phyloP scores from a whole-genome alignment of 139 green algal species.

The Gonium pectorale region DNA sequence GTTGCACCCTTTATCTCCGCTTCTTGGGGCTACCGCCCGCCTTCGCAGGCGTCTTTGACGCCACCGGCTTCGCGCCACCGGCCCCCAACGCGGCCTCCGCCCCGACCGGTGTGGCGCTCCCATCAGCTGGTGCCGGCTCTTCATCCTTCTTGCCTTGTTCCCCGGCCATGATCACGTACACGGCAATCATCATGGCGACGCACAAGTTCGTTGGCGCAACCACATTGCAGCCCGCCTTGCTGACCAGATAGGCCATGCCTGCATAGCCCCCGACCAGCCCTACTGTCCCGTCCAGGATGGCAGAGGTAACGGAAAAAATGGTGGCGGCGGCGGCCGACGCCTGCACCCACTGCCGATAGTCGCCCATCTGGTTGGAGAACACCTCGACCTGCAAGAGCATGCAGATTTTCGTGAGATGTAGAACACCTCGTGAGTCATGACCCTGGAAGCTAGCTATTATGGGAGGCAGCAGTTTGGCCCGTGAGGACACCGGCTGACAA shows the following conservation, averaged over 20 bases:
- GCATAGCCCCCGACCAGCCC: not conserved
- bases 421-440: no score
- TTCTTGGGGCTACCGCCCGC: no score
- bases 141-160: not conserved
- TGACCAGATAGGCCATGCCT: not conserved
- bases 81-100: no score
- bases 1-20: no score
- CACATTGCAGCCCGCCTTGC: not conserved
- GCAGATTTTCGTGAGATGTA: not conserved
- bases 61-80: no score
- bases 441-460: no score
- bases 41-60: no score
- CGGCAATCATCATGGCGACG: not conserved
- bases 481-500: no score
- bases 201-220: not conserved
- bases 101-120: no score
- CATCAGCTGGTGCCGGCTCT: not conserved
- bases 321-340: not conserved
- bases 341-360: slow-evolving; percentile 8
- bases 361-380: slow-evolving; percentile 10
- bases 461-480: no score
- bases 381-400: not conserved
- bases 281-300: not conserved
- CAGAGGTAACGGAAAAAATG: not conserved
- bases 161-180: not conserved